phyloP scores from a whole-genome alignment of 1,284 basidiomycete genomes.

The Fomitopsis schrenkii region DNA sequence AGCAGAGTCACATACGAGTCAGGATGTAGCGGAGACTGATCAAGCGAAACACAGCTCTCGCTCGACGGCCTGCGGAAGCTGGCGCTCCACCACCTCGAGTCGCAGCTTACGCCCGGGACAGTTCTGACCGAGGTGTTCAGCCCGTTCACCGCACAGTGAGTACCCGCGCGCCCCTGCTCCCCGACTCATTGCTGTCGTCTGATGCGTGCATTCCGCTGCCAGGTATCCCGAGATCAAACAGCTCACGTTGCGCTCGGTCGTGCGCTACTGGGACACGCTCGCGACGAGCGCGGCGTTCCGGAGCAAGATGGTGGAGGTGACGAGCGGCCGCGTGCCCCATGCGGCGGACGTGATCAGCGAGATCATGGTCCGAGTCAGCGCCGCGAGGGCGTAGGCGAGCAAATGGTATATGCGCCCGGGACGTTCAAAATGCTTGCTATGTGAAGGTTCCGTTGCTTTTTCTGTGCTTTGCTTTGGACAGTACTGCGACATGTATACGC shows the following conservation, averaged over 20 bases:
- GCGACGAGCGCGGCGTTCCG: conserved; percentile 4
- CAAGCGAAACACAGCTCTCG: conserved; percentile 7
- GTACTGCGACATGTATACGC: no score
- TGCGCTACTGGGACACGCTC: conserved; percentile 5
- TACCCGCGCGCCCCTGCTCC: background rate
- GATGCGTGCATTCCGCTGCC: background rate
- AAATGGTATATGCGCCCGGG: background rate
- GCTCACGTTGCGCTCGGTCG: conserved; percentile 7
- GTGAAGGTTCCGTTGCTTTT: background rate
- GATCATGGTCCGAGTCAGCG: conserved; percentile 7
- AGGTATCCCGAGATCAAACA: conserved; percentile 8
- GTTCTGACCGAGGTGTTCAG: conserved; percentile 16
- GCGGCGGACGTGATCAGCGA: conserved; percentile 7
- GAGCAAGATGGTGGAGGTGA: conserved; percentile 8
- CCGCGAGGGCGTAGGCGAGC: background rate
- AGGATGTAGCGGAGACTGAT: background rate
- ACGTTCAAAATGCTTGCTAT: background rate
- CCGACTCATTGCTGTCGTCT: background rate
- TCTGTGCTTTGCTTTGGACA: background rate
- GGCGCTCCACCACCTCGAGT: conserved; percentile 11
- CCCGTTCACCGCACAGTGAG: conserved; percentile 15
- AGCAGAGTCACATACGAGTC: background rate
- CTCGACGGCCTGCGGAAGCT: conserved; percentile 11
- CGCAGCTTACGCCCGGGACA: conserved; percentile 10
- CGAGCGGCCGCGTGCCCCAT: conserved; percentile 7